phyloP scores from a whole-genome alignment of 2,329 filamentous ascomycete species.

The Monosporascus sp. region DNA sequence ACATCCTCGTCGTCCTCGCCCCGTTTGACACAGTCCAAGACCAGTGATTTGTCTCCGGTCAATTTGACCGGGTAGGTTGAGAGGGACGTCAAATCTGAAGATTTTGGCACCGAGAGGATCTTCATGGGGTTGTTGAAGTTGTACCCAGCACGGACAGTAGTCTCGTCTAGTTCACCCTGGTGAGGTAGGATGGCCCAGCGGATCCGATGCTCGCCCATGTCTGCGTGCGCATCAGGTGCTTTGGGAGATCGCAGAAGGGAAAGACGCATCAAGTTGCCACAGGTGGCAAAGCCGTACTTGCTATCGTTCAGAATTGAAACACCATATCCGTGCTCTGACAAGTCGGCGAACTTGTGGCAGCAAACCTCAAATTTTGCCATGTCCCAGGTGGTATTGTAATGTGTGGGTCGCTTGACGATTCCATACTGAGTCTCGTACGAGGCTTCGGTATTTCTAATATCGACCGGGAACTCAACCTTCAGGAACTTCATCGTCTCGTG shows the following conservation, averaged over 20 bases:
- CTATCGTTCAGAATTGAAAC: constrained; percentile 91
- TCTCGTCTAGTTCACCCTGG: constrained; percentile 60
- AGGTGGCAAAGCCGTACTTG: constrained; percentile 93
- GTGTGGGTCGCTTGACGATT: constrained; percentile 80
- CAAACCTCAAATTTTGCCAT: constrained; percentile 98
- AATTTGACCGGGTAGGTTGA: constrained; percentile 54
- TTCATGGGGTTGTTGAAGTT: constrained; percentile 84
- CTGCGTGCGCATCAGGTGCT: constrained; percentile 85
- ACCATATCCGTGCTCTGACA: constrained; percentile 82
- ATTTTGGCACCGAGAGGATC: constrained; percentile 37
- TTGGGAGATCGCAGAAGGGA: constrained; percentile 83
- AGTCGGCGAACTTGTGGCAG: constrained; percentile 89
- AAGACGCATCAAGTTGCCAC: constrained; percentile 82
- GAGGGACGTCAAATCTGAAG: constrained; percentile 22
- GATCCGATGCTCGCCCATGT: constrained; percentile 86
- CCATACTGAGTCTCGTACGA: constrained; percentile 95
- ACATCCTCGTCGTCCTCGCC: constrained; percentile 83
- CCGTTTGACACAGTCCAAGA: constrained; percentile 88
- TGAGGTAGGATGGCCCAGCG: constrained; percentile 90
- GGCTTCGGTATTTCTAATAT: constrained; percentile 84
- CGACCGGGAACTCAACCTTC: constrained; percentile 96
- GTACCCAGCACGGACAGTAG: constrained; percentile 76
- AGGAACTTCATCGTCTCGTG: constrained; percentile 95
- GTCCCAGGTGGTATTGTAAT: constrained; percentile 97
- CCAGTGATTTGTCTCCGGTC: constrained; percentile 59